phyloP scores from a whole-genome alignment of 768 basidiomycete genomes.

The Symmetrospora coprosmae region DNA sequence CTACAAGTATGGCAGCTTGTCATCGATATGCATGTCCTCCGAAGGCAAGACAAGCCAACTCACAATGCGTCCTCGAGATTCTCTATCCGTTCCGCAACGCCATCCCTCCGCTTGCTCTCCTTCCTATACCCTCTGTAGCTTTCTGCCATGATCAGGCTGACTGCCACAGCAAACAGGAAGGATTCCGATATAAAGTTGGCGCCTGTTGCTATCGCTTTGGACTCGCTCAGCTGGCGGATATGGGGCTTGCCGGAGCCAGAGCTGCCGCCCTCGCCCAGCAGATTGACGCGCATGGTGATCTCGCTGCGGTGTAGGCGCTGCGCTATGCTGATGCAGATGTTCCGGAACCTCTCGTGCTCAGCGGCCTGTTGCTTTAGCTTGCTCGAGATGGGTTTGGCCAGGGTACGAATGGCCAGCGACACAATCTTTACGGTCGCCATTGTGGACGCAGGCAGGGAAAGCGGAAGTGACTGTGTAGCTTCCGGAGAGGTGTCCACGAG shows the following conservation, averaged over 20 bases:
- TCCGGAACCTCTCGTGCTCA: constrained; percentile 11
- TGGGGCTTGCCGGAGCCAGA: not conserved
- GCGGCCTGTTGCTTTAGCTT: constrained; percentile 19
- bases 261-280: constrained; percentile 4
- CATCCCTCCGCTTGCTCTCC: constrained; percentile 7
- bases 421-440: constrained; percentile 18
- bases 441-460: not conserved
- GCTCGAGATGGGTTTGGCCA: constrained; percentile 18
- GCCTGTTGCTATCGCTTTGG: constrained; percentile 16
- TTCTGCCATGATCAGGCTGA: constrained; percentile 15
- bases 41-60: not conserved
- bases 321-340: constrained; percentile 17
- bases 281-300: constrained; percentile 16
- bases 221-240: constrained; percentile 18
- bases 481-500: no score
- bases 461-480: no score
- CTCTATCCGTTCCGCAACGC: constrained; percentile 15
- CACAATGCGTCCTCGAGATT: constrained; percentile 8
- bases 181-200: constrained; percentile 21
- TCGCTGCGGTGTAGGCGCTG: constrained; percentile 13
- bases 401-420: constrained; percentile 16
- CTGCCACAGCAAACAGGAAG: constrained; percentile 17
- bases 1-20: no score
- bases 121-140: constrained; percentile 12
- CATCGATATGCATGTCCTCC: no score